phyloP scores from a whole-genome alignment of 2,329 filamentous ascomycete species.

The Aspergillus clavatus region DNA sequence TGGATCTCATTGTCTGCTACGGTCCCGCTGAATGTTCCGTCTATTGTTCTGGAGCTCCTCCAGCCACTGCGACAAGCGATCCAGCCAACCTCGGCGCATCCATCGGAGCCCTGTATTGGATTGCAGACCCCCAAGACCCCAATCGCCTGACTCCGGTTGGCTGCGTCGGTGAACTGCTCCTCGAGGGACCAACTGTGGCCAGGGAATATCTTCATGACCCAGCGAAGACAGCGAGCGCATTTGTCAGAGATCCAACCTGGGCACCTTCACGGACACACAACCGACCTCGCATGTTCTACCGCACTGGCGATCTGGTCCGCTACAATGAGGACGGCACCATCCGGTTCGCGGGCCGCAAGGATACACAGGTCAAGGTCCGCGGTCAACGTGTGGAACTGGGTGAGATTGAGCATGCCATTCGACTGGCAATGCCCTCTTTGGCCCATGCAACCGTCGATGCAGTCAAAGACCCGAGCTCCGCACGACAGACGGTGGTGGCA shows the following conservation, averaged over 20 bases:
- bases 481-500: not conserved
- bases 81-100: not conserved
- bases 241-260: not conserved
- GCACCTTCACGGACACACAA: not conserved
- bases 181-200: not conserved
- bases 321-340: conserved; percentile 16
- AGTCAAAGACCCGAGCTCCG: not conserved
- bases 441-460: conserved; percentile 4
- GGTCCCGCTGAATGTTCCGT: not conserved
- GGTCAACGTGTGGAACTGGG: conserved; percentile 29
- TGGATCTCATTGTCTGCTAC: conserved; percentile 1
- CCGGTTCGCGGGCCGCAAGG: conserved; percentile 21
- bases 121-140: not conserved
- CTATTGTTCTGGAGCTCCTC: not conserved
- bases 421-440: conserved; percentile 29
- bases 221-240: not conserved
- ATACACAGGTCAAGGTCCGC: conserved; percentile 27
- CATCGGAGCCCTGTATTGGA: not conserved
- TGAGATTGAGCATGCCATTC: conserved; percentile 23
- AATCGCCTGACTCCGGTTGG: not conserved
- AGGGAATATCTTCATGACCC: conserved; percentile 2
- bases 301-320: conserved; percentile 22
- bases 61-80: not conserved
- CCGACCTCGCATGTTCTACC: conserved; percentile 13
- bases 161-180: not conserved